Evolutionary conservation across 164 flowering plant genomes (phyloP).

Genomic region (Vitis vinifera): ASM3070453v1 NC_081812.1:21002501-21003000

Average conservation of each 20-base stretch:
- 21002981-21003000: neutral
- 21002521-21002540: neutral
- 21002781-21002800: conserved; percentile 14
- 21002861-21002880: conserved; percentile 46
- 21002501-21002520: no score
- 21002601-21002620: neutral
- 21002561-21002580: no score
- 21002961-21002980: conserved; percentile 43
- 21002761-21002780: conserved; percentile 2
- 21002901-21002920: conserved; percentile 82
- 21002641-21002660: no score
- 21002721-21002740: conserved; percentile 72
- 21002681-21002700: conserved; percentile 78
- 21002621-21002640: no score
- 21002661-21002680: conserved; percentile 8
- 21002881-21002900: conserved; percentile 73
- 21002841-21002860: conserved; percentile 49
- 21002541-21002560: neutral
- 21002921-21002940: conserved; percentile 84
- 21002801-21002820: conserved; percentile 17
- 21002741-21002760: conserved; percentile 4
- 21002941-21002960: conserved; percentile 51
- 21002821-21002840: conserved; percentile 28
- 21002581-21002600: neutral
- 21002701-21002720: conserved; percentile 95